A percentile compares a stretch with the other conserved stretches of the same genome.
Conservation (phyloP, 2,329 filamentous ascomycete species). For the Fusarium sp. region DNA sequence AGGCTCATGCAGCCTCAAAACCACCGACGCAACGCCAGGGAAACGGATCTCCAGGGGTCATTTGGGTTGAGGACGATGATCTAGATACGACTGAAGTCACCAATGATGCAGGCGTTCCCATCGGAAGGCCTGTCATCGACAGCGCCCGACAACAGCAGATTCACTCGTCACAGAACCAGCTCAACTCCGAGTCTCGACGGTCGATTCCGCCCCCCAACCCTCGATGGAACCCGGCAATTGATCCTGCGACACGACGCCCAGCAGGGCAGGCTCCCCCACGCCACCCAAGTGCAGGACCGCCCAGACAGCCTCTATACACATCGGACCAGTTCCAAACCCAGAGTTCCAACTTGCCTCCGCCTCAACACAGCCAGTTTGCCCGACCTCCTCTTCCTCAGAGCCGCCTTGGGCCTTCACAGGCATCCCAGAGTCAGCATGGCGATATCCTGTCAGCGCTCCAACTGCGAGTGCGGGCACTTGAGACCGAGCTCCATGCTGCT, state of each 20-base stretch:
- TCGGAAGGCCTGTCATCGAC: constrained; percentile 52
- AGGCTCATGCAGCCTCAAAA: constrained; percentile 48
- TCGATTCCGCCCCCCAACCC: constrained; percentile 51
- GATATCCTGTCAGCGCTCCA: constrained; percentile 61
- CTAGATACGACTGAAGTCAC: constrained; percentile 69
- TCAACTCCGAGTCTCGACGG: constrained; percentile 37
- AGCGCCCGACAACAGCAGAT: constrained; percentile 51
- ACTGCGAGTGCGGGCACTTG: constrained; percentile 64
- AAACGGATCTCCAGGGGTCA: constrained; percentile 51
- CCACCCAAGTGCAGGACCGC: constrained; percentile 19
- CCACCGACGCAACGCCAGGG: constrained; percentile 37
- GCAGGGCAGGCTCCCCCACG: constrained; percentile 30
- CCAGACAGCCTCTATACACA: constrained; percentile 41
- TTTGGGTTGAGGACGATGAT: constrained; percentile 67
- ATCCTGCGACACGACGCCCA: constrained; percentile 38
- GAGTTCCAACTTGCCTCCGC: constrained; percentile 44
- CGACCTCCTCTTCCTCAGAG: constrained; percentile 50
- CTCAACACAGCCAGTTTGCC: constrained; percentile 56
- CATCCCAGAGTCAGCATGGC: constrained; percentile 44
- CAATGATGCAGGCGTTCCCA: constrained; percentile 58
- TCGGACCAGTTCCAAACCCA: constrained; percentile 49
- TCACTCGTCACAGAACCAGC: constrained; percentile 39
- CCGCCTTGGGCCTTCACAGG: constrained; percentile 38
- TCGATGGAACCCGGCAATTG: constrained; percentile 53
- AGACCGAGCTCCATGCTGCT: constrained; percentile 70